Conservation (phyloP, 2,329 filamentous ascomycete species). For the Apiospora pterosperma region DNA sequence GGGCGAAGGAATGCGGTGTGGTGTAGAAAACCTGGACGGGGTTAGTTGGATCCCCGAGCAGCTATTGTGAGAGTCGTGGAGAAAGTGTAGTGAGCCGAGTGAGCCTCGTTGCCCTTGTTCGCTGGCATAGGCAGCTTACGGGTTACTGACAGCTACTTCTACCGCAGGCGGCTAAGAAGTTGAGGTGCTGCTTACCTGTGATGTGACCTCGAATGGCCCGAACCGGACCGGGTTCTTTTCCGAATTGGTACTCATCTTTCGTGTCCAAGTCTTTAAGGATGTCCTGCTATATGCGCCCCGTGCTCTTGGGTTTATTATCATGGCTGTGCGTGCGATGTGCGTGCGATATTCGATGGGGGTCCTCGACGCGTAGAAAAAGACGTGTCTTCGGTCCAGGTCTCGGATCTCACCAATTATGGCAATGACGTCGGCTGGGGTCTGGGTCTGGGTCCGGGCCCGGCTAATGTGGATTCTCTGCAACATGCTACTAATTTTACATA, state of each 20-base stretch:
- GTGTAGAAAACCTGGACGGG: slow-evolving; percentile 75
- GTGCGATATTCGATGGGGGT: not conserved
- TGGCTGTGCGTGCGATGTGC: not conserved
- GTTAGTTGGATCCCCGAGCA: not conserved
- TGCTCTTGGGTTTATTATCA: slow-evolving; percentile 5
- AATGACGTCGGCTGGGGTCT: not conserved
- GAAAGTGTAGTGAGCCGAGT: not conserved
- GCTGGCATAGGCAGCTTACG: not conserved
- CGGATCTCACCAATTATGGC: not conserved
- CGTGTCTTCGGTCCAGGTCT: not conserved
- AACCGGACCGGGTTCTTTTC: slow-evolving; percentile 52
- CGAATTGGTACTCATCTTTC: slow-evolving; percentile 14
- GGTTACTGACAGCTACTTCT: not conserved
- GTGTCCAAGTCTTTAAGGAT: not conserved
- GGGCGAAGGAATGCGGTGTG: slow-evolving; percentile 75
- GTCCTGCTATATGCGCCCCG: not conserved
- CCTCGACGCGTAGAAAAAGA: not conserved
- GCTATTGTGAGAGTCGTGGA: not conserved
- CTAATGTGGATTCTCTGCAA: not conserved
- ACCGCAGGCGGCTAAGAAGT: not conserved
- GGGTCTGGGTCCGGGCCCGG: not conserved
- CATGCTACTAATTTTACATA: not conserved
- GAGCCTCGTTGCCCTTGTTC: not conserved
- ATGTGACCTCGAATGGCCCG: slow-evolving; percentile 72
- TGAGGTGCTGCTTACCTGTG: slow-evolving; percentile 52